These are phyloP conservation scores for Neonothopanus nambi DNA, from an alignment of 1,284 basidiomycete genomes.

Conservation along the genomic window DNA sequence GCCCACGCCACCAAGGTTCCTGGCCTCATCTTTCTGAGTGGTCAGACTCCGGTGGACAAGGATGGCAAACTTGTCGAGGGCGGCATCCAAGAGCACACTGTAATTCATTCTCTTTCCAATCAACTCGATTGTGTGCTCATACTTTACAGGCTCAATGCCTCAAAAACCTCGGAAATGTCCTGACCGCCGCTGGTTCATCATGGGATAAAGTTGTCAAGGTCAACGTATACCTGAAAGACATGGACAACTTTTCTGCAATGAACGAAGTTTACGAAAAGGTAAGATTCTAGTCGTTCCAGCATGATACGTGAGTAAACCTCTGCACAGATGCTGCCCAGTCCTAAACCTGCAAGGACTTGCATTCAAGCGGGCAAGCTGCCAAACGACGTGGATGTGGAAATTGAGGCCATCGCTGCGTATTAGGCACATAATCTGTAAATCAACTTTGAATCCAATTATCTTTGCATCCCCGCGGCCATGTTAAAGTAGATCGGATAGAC, in stretches of 20 bases:
- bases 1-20: constrained; percentile 58
- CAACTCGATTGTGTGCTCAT: neutral
- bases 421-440: neutral
- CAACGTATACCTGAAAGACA: constrained; percentile 60
- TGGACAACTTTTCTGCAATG: constrained; percentile 55
- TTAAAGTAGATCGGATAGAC: neutral
- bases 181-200: constrained; percentile 51
- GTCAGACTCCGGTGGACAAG: constrained; percentile 52
- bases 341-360: constrained; percentile 80
- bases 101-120: constrained; percentile 26
- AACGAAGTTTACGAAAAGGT: constrained; percentile 60
- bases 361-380: constrained; percentile 79
- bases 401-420: constrained; percentile 65
- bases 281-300: constrained; percentile 5
- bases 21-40: constrained; percentile 59
- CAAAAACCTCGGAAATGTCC: constrained; percentile 50
- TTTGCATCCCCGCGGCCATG: too few relatives aligned
- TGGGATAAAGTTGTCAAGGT: constrained; percentile 61
- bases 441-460: neutral
- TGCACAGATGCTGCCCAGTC: constrained; percentile 46
- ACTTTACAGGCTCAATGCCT: constrained; percentile 54
- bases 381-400: constrained; percentile 76
- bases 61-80: constrained; percentile 49
- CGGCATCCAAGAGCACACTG: constrained; percentile 59
- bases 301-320: constrained; percentile 1